A percentile compares a stretch with the other conserved stretches of the same genome.
Conservation (phyloP, 2,329 filamentous ascomycete genomes). For the Botryosphaeria agaves region DNA sequence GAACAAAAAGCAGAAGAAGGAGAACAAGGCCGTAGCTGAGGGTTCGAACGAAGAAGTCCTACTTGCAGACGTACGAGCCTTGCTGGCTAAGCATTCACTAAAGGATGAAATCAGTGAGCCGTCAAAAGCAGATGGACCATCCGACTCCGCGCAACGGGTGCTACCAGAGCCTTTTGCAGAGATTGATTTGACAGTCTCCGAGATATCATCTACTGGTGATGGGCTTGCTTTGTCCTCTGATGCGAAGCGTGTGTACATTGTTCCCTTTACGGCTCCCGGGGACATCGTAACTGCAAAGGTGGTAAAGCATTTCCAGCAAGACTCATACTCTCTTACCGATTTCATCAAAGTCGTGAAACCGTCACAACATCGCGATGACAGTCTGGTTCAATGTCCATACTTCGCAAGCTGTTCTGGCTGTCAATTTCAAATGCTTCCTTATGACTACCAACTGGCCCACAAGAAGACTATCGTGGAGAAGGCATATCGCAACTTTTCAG, state of each 20-base stretch:
- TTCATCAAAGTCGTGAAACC: slow-evolving; percentile 62
- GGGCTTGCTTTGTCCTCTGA: slow-evolving; percentile 60
- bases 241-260: slow-evolving; percentile 58
- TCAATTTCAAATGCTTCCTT: slow-evolving; percentile 94
- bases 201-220: slow-evolving; percentile 82
- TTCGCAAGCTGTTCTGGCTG: slow-evolving; percentile 80
- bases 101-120: slow-evolving; percentile 7
- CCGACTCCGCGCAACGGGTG: slow-evolving; percentile 5
- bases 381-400: slow-evolving; percentile 65
- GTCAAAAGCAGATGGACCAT: slow-evolving; percentile 5
- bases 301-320: slow-evolving; percentile 47
- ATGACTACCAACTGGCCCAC: slow-evolving; percentile 65
- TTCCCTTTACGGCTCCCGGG: slow-evolving; percentile 78
- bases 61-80: slow-evolving; percentile 24
- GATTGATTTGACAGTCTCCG: slow-evolving; percentile 63
- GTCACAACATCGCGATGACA: slow-evolving; percentile 59
- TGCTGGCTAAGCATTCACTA: slow-evolving; percentile 19
- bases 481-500: slow-evolving; percentile 81
- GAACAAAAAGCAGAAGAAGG: slow-evolving; percentile 31
- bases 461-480: slow-evolving; percentile 81
- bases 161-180: slow-evolving; percentile 55
- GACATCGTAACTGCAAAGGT: slow-evolving; percentile 67
- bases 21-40: slow-evolving; percentile 19
- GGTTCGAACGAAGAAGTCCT: slow-evolving; percentile 32
- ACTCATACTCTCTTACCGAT: slow-evolving; percentile 62